Conservation (phyloP, 441 rosid species). For the Brassica balearica region DNA sequence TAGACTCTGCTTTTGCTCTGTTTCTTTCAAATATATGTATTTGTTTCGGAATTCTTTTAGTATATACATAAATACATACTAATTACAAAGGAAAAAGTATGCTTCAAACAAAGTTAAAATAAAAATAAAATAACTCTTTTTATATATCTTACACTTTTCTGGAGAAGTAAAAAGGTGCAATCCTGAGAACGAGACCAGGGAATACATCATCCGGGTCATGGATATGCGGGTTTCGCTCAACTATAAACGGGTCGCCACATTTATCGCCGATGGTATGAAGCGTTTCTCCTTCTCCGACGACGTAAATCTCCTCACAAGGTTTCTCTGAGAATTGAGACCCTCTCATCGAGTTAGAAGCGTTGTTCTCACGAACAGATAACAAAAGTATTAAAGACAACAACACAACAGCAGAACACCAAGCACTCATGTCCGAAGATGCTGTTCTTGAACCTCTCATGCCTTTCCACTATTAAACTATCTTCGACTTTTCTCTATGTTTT, state of each 20-base stretch:
- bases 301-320: slow-evolving; percentile 87
- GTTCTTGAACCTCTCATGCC: slow-evolving; percentile 42
- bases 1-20: slow-evolving; percentile 35
- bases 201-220: slow-evolving; percentile 96
- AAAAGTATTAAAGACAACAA: slow-evolving; percentile 63
- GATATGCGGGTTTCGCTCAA: slow-evolving; percentile 95
- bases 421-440: slow-evolving; percentile 57
- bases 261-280: slow-evolving; percentile 87
- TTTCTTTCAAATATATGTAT: slow-evolving; percentile 8
- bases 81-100: slow-evolving; percentile 18
- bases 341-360: slow-evolving; percentile 41
- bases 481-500: neutral
- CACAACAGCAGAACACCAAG: slow-evolving; percentile 71
- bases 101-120: slow-evolving; percentile 1
- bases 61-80: slow-evolving; percentile 28
- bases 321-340: slow-evolving; percentile 53
- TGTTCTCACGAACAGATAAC: slow-evolving; percentile 55
- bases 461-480: slow-evolving; percentile 18
- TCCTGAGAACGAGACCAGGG: slow-evolving; percentile 90
- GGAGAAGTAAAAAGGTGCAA: slow-evolving; percentile 54
- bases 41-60: neutral
- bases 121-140: neutral
- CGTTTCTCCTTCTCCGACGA: slow-evolving; percentile 91
- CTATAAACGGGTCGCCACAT: slow-evolving; percentile 90
- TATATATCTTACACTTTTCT: slow-evolving; percentile 33